Base-by-base conservation (phyloP, 179 eudicot genomes). In the Beta macrorhiza region DNA sequence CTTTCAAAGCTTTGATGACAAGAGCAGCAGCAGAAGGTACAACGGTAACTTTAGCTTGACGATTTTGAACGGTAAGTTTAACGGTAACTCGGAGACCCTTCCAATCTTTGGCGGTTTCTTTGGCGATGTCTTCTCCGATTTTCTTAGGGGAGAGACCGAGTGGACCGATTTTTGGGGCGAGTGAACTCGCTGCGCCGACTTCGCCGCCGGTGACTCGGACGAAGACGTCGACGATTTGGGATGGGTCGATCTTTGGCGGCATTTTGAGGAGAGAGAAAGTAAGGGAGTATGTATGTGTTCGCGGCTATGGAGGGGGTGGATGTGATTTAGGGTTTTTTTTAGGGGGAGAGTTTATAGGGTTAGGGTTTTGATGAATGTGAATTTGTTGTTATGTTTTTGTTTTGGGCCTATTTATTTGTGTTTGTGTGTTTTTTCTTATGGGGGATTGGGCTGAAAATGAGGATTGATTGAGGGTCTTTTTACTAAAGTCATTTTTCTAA, bases 151-250 rank as follows among this genome's bases (percentile, higher is more conserved):
- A 90, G 9, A 93, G 91, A 76, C 96, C 97, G 4, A 93, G 83
- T 0, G 97, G 97, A 0, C 97, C 97, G 86, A 93, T 93, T 79
- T 93, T 93, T 5, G 97, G 97, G 10, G 97, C 97, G 44, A 93
- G 92, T 0, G 97, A 93, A 19, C 90, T 85, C 14, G 97, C 97
- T 0, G 97, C 96, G 0, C 96, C 97, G 71, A 93, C 96, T 53
- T 93, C 96, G 0, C 97, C 96, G 14, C 96, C 97, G 78, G 97
- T 93, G 20, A 93, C 97, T 0, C 96, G 90, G 86, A 93, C 97
- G 85, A 75, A 92, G 42, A 92, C 97, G 80, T 93, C 97, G 7
- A 93, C 92, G 0, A 93, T 90, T 80, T 90, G 93, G 0, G 94
- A 72, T 0, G 97, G 97, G 72, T 93, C 97, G 83, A 93, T 88